These are phyloP conservation scores for Penstemon eatonii DNA, from an alignment of 257 asterid species.

Conservation along the genomic window DNA sequence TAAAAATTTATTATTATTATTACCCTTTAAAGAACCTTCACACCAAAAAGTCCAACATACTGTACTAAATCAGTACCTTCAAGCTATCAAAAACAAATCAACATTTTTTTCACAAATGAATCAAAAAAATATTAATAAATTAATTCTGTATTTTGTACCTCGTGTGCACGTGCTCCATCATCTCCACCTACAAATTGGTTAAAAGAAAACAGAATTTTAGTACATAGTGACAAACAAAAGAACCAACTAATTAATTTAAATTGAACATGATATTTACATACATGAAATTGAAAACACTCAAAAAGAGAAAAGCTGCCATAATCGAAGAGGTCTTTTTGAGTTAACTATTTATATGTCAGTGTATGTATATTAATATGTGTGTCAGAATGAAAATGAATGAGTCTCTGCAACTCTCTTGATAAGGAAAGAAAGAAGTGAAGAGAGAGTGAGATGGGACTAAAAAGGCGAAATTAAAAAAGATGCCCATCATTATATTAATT, in stretches of 20 bases:
- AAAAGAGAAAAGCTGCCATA: not conserved
- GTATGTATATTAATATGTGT: no score
- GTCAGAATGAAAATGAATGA: not conserved
- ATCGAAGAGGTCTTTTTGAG: not conserved
- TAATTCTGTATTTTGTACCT: slow-evolving; percentile 31
- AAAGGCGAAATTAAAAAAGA: slow-evolving; percentile 36
- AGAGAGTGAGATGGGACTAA: slow-evolving; percentile 43
- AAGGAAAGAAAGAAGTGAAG: slow-evolving; percentile 37
- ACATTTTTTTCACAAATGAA: not conserved
- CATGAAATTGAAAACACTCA: not conserved
- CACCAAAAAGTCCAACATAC: slow-evolving; percentile 44
- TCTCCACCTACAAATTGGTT: slow-evolving; percentile 31
- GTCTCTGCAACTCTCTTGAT: slow-evolving; percentile 44
- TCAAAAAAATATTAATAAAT: not conserved
- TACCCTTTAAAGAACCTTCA: slow-evolving; percentile 3
- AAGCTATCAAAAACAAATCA: not conserved
- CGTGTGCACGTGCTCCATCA: slow-evolving; percentile 54
- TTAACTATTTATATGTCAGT: no score
- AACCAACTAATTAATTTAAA: not conserved
- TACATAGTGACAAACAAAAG: not conserved
- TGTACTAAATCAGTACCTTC: slow-evolving; percentile 13
- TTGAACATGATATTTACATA: not conserved
- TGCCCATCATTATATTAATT: slow-evolving; percentile 3
- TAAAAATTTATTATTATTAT: not conserved
- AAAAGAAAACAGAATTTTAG: not conserved